Evolutionary conservation across 2,329 filamentous ascomycete species (phyloP).

Genomic region (Botrytis byssoidea): DNA sequence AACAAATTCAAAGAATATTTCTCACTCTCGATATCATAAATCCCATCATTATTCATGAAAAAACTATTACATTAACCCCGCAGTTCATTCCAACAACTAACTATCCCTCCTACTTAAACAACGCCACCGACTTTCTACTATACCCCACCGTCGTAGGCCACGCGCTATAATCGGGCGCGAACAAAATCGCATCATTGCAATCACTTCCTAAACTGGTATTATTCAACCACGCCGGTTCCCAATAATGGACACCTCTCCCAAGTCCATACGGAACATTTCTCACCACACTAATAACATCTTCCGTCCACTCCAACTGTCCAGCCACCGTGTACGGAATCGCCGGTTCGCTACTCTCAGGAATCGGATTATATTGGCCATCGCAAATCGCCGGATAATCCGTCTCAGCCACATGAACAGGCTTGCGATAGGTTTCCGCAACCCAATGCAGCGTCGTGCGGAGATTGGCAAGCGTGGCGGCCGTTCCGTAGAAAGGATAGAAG

Average conservation of each 20-base stretch:
- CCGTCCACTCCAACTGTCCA: conserved; percentile 61
- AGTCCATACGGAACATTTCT: conserved; percentile 51
- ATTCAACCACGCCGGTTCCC: conserved; percentile 57
- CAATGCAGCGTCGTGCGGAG: conserved; percentile 55
- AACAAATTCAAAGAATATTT: too few relatives aligned
- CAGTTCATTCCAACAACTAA: not conserved
- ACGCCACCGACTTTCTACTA: conserved; percentile 15
- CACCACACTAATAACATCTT: conserved; percentile 57
- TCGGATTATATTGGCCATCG: conserved; percentile 49
- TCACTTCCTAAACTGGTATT: conserved; percentile 58
- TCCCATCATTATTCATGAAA: not conserved
- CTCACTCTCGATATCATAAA: not conserved
- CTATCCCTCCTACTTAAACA: not conserved
- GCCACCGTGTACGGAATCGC: conserved; percentile 60
- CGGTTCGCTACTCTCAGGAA: conserved; percentile 38
- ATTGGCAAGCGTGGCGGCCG: conserved; percentile 56
- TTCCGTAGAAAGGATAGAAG: conserved; percentile 71
- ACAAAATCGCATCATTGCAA: conserved; percentile 63
- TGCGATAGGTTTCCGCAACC: conserved; percentile 59
- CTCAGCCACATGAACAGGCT: conserved; percentile 67
- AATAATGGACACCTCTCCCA: conserved; percentile 62
- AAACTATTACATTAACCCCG: not conserved
- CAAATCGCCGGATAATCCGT: conserved; percentile 69
- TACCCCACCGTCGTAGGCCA: conserved; percentile 20
- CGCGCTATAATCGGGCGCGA: conserved; percentile 43